A percentile compares a stretch with the other conserved stretches of the same genome.
Evolutionary conservation across 2,329 filamentous ascomycete genomes (phyloP).

Genomic region (Diplodia mutila): DNA sequence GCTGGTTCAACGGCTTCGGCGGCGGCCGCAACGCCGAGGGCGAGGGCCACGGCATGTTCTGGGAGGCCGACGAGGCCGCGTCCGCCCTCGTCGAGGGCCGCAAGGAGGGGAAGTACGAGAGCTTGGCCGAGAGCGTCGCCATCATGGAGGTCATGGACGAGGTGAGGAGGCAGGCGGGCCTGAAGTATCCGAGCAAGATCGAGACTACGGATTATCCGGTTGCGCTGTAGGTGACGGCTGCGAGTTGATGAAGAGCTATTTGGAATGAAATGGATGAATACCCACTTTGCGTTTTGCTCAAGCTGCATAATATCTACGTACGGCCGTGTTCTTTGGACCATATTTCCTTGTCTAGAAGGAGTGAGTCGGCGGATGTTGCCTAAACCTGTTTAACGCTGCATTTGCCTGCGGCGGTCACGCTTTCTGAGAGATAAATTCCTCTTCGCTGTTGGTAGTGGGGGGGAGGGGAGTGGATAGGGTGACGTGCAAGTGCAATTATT

Average conservation of each 20-base stretch:
- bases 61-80: conserved; percentile 81
- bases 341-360: no score
- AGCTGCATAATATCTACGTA: no score
- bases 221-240: background rate
- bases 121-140: conserved; percentile 75
- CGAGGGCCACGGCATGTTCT: conserved; percentile 82
- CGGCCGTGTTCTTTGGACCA: no score
- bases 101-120: conserved; percentile 67
- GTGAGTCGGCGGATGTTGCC: no score
- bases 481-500: no score
- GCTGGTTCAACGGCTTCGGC: conserved; percentile 54
- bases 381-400: no score
- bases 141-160: conserved; percentile 85
- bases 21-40: conserved; percentile 53
- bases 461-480: no score
- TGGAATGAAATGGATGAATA: background rate
- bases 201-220: conserved; percentile 62
- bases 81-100: conserved; percentile 75
- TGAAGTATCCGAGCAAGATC: conserved; percentile 68
- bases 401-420: no score
- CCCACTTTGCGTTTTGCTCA: no score
- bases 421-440: no score
- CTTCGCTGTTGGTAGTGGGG: no score
- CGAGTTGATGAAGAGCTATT: background rate
- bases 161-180: conserved; percentile 63